phyloP scores from a whole-genome alignment of 805 yeast species.

The Priceomyces castillae region DNA sequence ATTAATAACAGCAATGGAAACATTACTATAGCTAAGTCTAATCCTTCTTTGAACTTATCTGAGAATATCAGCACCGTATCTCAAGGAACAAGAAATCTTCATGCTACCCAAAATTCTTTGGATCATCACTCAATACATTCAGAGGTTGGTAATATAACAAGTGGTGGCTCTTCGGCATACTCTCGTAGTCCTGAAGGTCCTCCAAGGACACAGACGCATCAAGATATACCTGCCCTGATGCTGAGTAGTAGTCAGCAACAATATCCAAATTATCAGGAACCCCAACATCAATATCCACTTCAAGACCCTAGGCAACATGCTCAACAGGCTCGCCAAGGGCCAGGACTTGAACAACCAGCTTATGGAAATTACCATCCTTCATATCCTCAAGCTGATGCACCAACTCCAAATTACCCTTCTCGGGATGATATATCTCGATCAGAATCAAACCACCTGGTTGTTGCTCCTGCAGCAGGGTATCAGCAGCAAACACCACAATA shows the following conservation, averaged over 20 bases:
- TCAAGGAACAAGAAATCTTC: constrained; percentile 17
- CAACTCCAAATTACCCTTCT: neutral
- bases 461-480: constrained; percentile 4
- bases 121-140: constrained; percentile 25
- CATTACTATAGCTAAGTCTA: constrained; percentile 10
- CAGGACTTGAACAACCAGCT: neutral
- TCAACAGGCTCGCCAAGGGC: neutral
- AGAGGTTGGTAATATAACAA: constrained; percentile 21
- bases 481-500: constrained; percentile 3
- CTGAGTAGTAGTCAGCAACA: neutral
- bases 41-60: constrained; percentile 13
- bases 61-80: constrained; percentile 16
- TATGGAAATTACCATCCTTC: neutral
- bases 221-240: neutral
- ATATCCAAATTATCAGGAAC: neutral
- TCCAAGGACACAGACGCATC: constrained; percentile 1
- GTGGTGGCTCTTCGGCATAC: constrained; percentile 16
- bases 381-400: neutral
- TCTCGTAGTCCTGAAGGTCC: constrained; percentile 12
- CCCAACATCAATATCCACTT: constrained; percentile 22
- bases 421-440: neutral
- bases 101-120: constrained; percentile 6
- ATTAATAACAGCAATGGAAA: neutral
- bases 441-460: neutral
- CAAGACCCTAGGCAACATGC: constrained; percentile 15